Evolutionary conservation across 2,329 filamentous ascomycete species (phyloP).

Genomic region (Bipolaris oryzae): DNA sequence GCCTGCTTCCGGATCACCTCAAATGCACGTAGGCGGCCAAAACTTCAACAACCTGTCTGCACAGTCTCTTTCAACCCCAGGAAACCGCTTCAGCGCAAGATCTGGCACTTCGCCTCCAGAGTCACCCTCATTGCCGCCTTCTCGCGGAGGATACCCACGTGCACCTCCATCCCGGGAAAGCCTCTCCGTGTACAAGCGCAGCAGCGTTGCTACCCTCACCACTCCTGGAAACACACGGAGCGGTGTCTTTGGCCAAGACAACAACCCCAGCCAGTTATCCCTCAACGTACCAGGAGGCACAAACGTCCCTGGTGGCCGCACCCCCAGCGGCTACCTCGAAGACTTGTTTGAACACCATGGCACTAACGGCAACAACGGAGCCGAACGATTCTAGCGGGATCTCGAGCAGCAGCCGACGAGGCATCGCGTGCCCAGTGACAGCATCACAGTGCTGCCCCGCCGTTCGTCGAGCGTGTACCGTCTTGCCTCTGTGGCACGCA

Average conservation of each 20-base stretch:
- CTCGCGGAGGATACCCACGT: conserved; percentile 42
- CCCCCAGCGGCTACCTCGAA: conserved; percentile 88
- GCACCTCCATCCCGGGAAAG: conserved; percentile 43
- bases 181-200: conserved; percentile 43
- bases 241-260: conserved; percentile 36
- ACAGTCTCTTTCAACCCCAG: conserved; percentile 36
- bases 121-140: conserved; percentile 46
- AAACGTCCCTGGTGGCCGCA: conserved; percentile 65
- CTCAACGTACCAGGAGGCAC: conserved; percentile 61
- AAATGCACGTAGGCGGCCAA: conserved; percentile 53
- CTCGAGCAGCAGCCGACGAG: conserved; percentile 20
- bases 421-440: conserved; percentile 8
- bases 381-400: conserved; percentile 41
- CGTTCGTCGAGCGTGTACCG: conserved; percentile 7
- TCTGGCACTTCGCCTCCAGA: conserved; percentile 44
- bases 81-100: conserved; percentile 43
- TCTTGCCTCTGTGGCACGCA: neutral
- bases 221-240: conserved; percentile 43
- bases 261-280: conserved; percentile 66
- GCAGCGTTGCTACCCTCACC: conserved; percentile 44
- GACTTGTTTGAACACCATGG: conserved; percentile 82
- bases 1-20: conserved; percentile 49
- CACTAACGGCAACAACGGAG: conserved; percentile 27
- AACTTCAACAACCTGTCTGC: conserved; percentile 36
- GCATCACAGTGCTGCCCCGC: neutral